phyloP scores from a whole-genome alignment of 345 rosid species.

The Eucalyptus coolabah region DNA sequence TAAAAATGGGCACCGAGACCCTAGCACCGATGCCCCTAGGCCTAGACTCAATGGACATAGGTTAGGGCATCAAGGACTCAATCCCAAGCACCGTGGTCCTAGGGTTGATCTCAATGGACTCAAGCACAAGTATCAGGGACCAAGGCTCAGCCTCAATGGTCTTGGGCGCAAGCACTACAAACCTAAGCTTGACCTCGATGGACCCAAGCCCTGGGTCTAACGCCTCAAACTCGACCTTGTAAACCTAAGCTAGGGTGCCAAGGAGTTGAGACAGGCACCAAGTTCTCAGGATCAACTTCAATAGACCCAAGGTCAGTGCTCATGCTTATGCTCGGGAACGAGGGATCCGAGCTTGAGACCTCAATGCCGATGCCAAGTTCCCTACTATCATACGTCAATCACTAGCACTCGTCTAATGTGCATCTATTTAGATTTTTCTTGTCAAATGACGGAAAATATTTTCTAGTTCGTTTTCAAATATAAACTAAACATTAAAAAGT shows the following conservation, averaged over 20 bases:
- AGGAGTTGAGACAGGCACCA: not conserved
- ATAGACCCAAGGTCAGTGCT: not conserved
- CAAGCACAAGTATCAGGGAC: not conserved
- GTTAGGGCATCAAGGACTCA: not conserved
- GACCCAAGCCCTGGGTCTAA: too few relatives aligned
- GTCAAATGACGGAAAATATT: rapidly evolving
- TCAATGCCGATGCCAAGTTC: not conserved
- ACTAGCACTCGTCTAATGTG: not conserved
- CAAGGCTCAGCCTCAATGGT: too few relatives aligned
- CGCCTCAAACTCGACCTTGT: too few relatives aligned
- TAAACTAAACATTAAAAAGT: too few relatives aligned
- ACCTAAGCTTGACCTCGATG: too few relatives aligned
- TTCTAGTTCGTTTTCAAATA: rapidly evolving
- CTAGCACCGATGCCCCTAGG: not conserved
- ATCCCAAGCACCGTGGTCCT: not conserved
- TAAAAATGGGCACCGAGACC: not conserved
- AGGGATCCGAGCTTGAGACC: not conserved
- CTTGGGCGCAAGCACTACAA: rapidly evolving
- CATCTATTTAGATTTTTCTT: not conserved
- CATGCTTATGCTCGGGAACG: rapidly evolving
- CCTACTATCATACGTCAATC: not conserved
- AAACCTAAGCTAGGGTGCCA: not conserved
- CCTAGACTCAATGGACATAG: not conserved
- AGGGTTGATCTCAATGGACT: not conserved
- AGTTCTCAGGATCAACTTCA: not conserved